A percentile compares a stretch with the other conserved stretches of the same genome.
Conservation (phyloP, 1,284 basidiomycete species). For the Somion occarium region DNA sequence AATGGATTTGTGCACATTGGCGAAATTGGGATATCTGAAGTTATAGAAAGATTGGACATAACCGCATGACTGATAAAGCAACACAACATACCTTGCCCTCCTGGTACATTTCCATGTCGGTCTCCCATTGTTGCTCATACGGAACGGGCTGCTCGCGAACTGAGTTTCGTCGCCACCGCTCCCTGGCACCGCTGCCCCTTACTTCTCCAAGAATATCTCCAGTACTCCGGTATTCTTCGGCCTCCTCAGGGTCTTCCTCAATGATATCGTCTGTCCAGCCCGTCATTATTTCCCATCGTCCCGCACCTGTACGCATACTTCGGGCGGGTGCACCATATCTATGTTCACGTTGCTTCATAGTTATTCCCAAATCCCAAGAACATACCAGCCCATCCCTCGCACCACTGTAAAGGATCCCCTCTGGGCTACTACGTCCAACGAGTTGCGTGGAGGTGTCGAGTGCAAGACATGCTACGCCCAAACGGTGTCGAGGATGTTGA, state of each 20-base stretch:
- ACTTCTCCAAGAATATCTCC: conserved; percentile 78
- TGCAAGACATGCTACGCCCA: conserved; percentile 82
- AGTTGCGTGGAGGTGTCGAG: conserved; percentile 82
- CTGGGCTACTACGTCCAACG: conserved; percentile 54
- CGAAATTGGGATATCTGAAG: conserved; percentile 60
- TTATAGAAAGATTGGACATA: background rate
- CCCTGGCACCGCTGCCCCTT: conserved; percentile 28
- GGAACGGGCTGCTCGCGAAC: conserved; percentile 37
- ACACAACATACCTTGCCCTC: conserved; percentile 42
- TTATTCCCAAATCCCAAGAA: conserved; percentile 84
- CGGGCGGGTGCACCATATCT: conserved; percentile 30
- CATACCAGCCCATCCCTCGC: conserved; percentile 91
- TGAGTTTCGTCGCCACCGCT: conserved; percentile 23
- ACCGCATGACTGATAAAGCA: background rate
- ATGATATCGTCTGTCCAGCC: conserved; percentile 73
- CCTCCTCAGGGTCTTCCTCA: conserved; percentile 54
- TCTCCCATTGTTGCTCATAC: conserved; percentile 77
- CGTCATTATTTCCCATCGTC: conserved; percentile 71
- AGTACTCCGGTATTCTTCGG: conserved; percentile 50
- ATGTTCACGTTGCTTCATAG: conserved; percentile 42
- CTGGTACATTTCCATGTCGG: conserved; percentile 48
- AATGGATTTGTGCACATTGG: conserved; percentile 81
- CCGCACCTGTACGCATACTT: conserved; percentile 25
- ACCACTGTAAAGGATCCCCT: conserved; percentile 92
- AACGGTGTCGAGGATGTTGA: conserved; percentile 75